Evolutionary conservation across 768 basidiomycete genomes (phyloP).

Genomic region (Mycena galericulata): DNA sequence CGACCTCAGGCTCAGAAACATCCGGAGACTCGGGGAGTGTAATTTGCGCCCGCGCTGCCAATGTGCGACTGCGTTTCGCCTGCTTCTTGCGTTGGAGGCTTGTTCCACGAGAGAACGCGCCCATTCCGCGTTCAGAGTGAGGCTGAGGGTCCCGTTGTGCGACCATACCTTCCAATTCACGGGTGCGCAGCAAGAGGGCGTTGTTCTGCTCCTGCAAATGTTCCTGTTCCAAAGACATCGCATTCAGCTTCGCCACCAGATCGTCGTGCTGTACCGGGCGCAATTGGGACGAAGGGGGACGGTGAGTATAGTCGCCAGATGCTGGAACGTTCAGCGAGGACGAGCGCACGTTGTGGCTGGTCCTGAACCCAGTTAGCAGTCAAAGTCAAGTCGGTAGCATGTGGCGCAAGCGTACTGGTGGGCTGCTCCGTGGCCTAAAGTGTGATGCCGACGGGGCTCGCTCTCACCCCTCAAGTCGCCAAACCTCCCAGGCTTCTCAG

Average conservation of each 20-base stretch:
- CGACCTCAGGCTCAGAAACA: background rate
- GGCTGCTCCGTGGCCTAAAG: too few species aligned
- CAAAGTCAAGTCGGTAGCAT: too few species aligned
- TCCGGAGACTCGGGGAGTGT: background rate
- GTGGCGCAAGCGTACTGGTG: too few species aligned
- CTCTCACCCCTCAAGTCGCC: too few species aligned
- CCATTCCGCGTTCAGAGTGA: background rate
- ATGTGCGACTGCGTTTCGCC: background rate
- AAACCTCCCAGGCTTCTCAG: too few species aligned
- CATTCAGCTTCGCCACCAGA: background rate
- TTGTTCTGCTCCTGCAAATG: background rate
- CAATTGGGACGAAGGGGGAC: too few species aligned
- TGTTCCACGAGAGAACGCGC: background rate
- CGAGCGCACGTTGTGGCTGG: too few species aligned
- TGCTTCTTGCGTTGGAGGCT: background rate
- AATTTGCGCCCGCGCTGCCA: background rate
- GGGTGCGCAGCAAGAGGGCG: background rate
- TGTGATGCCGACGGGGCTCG: too few species aligned
- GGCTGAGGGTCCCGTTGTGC: background rate
- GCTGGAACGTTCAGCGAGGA: too few species aligned
- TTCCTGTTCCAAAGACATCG: background rate
- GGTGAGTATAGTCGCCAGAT: too few species aligned
- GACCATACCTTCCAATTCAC: background rate
- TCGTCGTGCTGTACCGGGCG: background rate
- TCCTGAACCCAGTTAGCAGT: too few species aligned